Percentiles rank a stretch among this genome's conserved stretches.
These are phyloP conservation scores for Nannizzia gypsea DNA, from an alignment of 2,329 filamentous ascomycete species.

Conservation along the genomic window DNA sequence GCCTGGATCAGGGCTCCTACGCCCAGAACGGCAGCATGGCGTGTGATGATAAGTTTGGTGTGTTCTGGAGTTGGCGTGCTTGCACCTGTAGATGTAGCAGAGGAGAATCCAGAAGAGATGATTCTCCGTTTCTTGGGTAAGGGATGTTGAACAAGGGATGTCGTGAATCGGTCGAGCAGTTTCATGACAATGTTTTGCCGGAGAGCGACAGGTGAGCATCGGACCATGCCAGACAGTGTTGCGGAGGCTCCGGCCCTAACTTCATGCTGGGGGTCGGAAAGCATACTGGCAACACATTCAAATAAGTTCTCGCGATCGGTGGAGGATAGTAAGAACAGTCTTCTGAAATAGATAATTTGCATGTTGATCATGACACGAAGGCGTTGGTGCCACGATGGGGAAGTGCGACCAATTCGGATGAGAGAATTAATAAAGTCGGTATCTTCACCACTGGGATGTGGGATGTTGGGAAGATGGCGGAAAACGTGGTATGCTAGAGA, in stretches of 20 bases:
- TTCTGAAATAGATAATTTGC: slow-evolving; percentile 95
- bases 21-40: slow-evolving; percentile 85
- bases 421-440: slow-evolving; percentile 72
- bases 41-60: slow-evolving; percentile 64
- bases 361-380: slow-evolving; percentile 93
- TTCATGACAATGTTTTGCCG: slow-evolving; percentile 65
- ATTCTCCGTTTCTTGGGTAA: slow-evolving; percentile 57
- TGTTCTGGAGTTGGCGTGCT: slow-evolving; percentile 41
- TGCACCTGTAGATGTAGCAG: slow-evolving; percentile 33
- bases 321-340: slow-evolving; percentile 71
- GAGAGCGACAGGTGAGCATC: slow-evolving; percentile 73
- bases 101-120: slow-evolving; percentile 26
- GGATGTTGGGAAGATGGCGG: slow-evolving; percentile 88
- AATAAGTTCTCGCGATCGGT: slow-evolving; percentile 71
- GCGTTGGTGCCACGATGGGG: slow-evolving; percentile 87
- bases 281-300: slow-evolving; percentile 88
- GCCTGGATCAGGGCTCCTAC: slow-evolving; percentile 85
- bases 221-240: slow-evolving; percentile 93
- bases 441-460: slow-evolving; percentile 77
- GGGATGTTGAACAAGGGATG: slow-evolving; percentile 67
- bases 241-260: slow-evolving; percentile 86
- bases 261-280: slow-evolving; percentile 81
- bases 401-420: slow-evolving; percentile 74
- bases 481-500: slow-evolving; percentile 93
- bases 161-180: slow-evolving; percentile 68